phyloP scores from a whole-genome alignment of 192 early-diverging fungal genomes.

The Linnemannia elongata region DNA sequence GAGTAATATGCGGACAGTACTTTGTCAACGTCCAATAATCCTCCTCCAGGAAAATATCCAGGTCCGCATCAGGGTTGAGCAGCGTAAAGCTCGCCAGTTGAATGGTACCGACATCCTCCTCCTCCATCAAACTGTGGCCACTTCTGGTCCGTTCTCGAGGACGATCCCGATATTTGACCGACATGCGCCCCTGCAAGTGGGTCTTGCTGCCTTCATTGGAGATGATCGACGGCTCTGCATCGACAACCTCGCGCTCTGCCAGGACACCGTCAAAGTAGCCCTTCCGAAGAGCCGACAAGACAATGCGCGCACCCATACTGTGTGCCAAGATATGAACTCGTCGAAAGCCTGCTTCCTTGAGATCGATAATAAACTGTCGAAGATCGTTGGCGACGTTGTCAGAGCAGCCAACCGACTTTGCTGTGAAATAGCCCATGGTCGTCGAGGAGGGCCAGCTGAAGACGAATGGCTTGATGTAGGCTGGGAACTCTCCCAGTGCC shows the following conservation, averaged over 20 bases:
- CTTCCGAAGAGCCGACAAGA: conserved; percentile 44
- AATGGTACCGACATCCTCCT: conserved; percentile 11
- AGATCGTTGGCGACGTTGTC: conserved; percentile 50
- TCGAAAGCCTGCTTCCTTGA: conserved; percentile 47
- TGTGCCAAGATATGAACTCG: conserved; percentile 54
- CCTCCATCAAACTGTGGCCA: conserved; percentile 4
- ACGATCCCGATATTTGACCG: conserved; percentile 28
- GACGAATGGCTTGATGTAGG: conserved; percentile 59
- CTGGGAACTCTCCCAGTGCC: conserved; percentile 52
- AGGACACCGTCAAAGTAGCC: conserved; percentile 34
- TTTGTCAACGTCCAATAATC: conserved; percentile 52
- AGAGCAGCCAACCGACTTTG: conserved; percentile 40
- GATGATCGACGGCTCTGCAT: conserved; percentile 5
- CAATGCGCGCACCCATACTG: conserved; percentile 58
- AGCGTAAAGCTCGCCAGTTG: conserved; percentile 53
- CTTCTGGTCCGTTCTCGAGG: not conserved
- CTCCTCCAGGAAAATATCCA: conserved; percentile 41
- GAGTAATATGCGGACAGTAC: conserved; percentile 53
- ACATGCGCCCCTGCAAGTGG: not conserved
- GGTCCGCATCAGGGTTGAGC: conserved; percentile 54
- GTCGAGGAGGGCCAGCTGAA: conserved; percentile 54
- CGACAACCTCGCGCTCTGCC: conserved; percentile 33
- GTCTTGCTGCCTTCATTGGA: conserved; percentile 17
- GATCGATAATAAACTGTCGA: conserved; percentile 49
- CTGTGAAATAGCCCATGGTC: conserved; percentile 55